Percentiles rank a stretch among this genome's conserved stretches.
Conservation (phyloP, 2,329 filamentous ascomycete species). For the Exophiala sp. region DNA sequence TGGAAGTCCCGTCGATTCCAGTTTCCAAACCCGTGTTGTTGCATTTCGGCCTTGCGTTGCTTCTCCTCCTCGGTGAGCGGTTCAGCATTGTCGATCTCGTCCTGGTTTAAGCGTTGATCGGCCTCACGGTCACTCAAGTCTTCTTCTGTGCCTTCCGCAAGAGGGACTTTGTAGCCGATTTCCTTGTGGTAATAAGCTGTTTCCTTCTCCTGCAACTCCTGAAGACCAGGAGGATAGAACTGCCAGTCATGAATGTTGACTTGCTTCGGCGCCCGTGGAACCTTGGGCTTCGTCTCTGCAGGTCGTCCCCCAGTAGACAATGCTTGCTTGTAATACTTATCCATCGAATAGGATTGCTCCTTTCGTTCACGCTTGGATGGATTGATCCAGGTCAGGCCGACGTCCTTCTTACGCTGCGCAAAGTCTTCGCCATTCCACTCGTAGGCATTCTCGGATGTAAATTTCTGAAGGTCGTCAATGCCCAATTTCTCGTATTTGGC, state of each 20-base stretch:
- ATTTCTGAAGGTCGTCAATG: slow-evolving; percentile 94
- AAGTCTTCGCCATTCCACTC: slow-evolving; percentile 99
- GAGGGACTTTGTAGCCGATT: slow-evolving; percentile 86
- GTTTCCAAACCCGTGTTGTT: slow-evolving; percentile 77
- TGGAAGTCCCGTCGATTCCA: slow-evolving; percentile 99
- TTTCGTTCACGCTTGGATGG: slow-evolving; percentile 97
- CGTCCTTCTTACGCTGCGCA: slow-evolving; percentile 82
- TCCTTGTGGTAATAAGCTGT: slow-evolving; percentile 95
- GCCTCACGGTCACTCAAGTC: slow-evolving; percentile 78
- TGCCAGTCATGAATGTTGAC: slow-evolving; percentile 91
- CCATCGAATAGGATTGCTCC: slow-evolving; percentile 95
- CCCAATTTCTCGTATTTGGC: slow-evolving; percentile 95
- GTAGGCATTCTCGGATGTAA: slow-evolving; percentile 93
- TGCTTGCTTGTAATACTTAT: slow-evolving; percentile 94
- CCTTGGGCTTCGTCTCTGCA: slow-evolving; percentile 84
- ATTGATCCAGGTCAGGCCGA: slow-evolving; percentile 94
- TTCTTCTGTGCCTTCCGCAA: slow-evolving; percentile 85
- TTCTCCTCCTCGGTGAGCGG: slow-evolving; percentile 84
- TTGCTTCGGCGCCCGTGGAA: slow-evolving; percentile 91
- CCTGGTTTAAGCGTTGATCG: slow-evolving; percentile 78
- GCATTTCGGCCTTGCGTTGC: slow-evolving; percentile 75
- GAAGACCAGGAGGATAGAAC: slow-evolving; percentile 80
- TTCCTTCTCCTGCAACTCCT: slow-evolving; percentile 90
- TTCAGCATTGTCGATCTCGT: slow-evolving; percentile 86
- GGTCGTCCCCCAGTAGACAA: slow-evolving; percentile 69